Percentiles rank a stretch among this genome's conserved stretches.
Evolutionary conservation across 805 yeast species (phyloP).

Genomic region (Starmerella roubikii): DNA sequence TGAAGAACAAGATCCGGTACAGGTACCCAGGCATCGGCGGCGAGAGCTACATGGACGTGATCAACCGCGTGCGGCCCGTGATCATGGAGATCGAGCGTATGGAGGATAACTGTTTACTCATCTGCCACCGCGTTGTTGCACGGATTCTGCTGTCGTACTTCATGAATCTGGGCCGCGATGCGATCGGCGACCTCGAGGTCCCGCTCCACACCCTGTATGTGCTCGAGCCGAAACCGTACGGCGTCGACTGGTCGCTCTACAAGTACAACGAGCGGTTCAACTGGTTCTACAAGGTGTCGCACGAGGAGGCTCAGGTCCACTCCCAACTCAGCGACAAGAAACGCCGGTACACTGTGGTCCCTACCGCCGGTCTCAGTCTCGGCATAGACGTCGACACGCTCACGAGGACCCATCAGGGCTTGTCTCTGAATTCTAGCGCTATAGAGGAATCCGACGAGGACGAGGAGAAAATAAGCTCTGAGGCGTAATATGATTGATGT

Average conservation of each 20-base stretch:
- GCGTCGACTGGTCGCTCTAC: slow-evolving; percentile 83
- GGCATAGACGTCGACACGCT: slow-evolving; percentile 14
- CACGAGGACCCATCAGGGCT: background rate
- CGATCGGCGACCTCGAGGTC: slow-evolving; percentile 80
- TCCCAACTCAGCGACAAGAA: slow-evolving; percentile 19
- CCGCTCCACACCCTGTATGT: slow-evolving; percentile 86
- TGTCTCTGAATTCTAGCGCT: background rate
- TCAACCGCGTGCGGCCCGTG: slow-evolving; percentile 75
- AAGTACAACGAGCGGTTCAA: slow-evolving; percentile 70
- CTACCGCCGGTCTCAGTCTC: slow-evolving; percentile 18
- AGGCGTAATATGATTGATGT: no score
- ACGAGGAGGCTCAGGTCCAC: slow-evolving; percentile 22
- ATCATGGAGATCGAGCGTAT: slow-evolving; percentile 89
- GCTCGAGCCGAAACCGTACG: slow-evolving; percentile 86
- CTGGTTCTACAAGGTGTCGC: slow-evolving; percentile 55
- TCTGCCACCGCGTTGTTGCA: slow-evolving; percentile 85
- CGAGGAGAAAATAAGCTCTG: no score
- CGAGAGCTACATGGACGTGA: slow-evolving; percentile 86
- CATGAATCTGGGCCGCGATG: slow-evolving; percentile 59
- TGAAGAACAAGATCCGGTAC: slow-evolving; percentile 65
- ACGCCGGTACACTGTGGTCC: slow-evolving; percentile 21
- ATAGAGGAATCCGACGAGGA: slow-evolving; percentile 3
- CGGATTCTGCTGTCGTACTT: slow-evolving; percentile 80
- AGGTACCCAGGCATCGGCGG: slow-evolving; percentile 97
- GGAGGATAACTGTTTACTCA: slow-evolving; percentile 67